phyloP scores from a whole-genome alignment of 2,329 filamentous ascomycete genomes.

The Madurella fahalii region DNA sequence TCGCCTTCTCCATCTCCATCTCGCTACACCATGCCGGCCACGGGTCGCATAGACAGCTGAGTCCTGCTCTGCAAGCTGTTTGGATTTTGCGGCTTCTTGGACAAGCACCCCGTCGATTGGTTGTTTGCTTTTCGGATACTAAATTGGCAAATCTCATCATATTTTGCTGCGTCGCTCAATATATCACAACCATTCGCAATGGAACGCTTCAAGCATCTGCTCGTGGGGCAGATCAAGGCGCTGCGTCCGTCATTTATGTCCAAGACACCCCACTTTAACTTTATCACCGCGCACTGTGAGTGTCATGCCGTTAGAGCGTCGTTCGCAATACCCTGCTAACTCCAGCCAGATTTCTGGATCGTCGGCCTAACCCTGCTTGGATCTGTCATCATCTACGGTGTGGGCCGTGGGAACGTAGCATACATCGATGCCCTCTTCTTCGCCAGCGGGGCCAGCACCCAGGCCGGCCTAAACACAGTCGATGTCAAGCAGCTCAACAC shows the following conservation, averaged over 20 bases:
- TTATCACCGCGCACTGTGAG: slow-evolving; percentile 76
- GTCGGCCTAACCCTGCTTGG: slow-evolving; percentile 67
- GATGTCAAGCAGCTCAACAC: slow-evolving; percentile 64
- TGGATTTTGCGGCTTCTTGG: not conserved
- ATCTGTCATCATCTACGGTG: slow-evolving; percentile 71
- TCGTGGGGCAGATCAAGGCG: slow-evolving; percentile 39
- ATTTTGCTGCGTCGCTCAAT: not conserved
- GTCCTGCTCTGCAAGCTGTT: slow-evolving; percentile 6
- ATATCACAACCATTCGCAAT: slow-evolving; percentile 4
- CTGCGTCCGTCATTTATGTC: slow-evolving; percentile 55
- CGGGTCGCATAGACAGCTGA: slow-evolving; percentile 8
- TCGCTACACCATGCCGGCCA: slow-evolving; percentile 9
- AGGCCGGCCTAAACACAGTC: slow-evolving; percentile 85
- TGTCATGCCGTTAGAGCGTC: slow-evolving; percentile 16
- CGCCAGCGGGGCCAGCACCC: slow-evolving; percentile 78
- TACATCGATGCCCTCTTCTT: slow-evolving; percentile 93
- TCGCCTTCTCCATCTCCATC: not conserved
- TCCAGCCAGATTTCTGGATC: slow-evolving; percentile 67
- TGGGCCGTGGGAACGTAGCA: slow-evolving; percentile 51
- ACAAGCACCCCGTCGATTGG: not conserved
- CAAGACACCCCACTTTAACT: slow-evolving; percentile 68
- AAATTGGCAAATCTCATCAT: not conserved
- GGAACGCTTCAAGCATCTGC: slow-evolving; percentile 11
- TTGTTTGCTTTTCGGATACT: not conserved
- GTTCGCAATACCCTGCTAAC: not conserved